These are phyloP conservation scores for Aspergillus ochraceoroseus DNA, from an alignment of 2,329 filamentous ascomycete genomes.

Conservation along the genomic window DNA sequence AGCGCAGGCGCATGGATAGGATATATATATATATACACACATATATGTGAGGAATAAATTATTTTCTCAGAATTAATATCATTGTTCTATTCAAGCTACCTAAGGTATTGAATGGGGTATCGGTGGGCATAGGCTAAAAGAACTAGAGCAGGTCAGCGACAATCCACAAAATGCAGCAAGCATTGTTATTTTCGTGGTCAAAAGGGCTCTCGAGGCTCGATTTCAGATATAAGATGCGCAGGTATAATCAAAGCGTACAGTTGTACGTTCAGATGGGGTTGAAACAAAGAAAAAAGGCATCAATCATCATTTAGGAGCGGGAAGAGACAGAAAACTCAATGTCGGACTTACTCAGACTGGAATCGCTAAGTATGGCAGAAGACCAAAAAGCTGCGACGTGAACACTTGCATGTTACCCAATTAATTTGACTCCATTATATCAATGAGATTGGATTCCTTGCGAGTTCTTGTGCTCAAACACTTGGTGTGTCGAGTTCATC, in stretches of 20 bases:
- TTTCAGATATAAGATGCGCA: constrained; percentile 30
- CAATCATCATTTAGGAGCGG: constrained; percentile 29
- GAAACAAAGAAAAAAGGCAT: constrained; percentile 38
- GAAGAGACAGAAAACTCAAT: not conserved
- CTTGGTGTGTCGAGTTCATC: too few species aligned
- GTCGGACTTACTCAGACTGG: constrained; percentile 13
- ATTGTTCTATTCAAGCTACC: not conserved
- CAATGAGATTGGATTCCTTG: too few species aligned
- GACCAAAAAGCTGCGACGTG: too few species aligned
- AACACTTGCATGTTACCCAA: too few species aligned
- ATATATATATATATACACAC: too few species aligned
- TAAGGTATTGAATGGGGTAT: not conserved
- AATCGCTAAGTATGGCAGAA: too few species aligned
- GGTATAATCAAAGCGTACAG: constrained; percentile 29
- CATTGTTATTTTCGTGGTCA: not conserved
- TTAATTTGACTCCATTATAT: too few species aligned
- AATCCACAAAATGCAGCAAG: not conserved
- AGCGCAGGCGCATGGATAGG: too few species aligned
- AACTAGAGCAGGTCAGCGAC: constrained; percentile 9
- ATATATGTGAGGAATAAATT: too few species aligned
- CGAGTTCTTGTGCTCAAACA: too few species aligned
- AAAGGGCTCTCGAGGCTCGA: constrained; percentile 4
- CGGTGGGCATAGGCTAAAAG: too few species aligned
- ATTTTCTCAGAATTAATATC: too few species aligned
- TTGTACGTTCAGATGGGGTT: constrained; percentile 37